phyloP scores from a whole-genome alignment of 768 basidiomycete species.

The Lactarius pseudohatsudake region DNA sequence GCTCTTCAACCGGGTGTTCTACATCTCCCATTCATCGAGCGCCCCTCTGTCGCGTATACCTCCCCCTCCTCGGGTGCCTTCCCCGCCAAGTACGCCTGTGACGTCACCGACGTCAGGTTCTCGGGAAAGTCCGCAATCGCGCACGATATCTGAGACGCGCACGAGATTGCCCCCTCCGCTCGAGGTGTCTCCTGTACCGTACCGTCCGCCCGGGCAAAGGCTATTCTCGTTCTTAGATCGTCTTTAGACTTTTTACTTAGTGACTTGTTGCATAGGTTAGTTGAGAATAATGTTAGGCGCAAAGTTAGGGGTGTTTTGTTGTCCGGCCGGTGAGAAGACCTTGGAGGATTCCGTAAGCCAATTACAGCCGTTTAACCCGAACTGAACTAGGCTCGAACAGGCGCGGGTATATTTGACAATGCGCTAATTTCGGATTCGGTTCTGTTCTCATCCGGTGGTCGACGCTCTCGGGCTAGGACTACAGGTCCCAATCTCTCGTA shows the following conservation, averaged over 20 bases:
- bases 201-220: slow-evolving; percentile 17
- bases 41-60: background rate
- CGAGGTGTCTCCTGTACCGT: slow-evolving; percentile 6
- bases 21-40: background rate
- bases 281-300: background rate
- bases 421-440: background rate
- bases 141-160: slow-evolving; percentile 19
- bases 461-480: background rate
- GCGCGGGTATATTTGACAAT: too few species aligned
- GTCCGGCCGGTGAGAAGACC: background rate
- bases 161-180: slow-evolving; percentile 19
- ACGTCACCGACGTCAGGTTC: background rate
- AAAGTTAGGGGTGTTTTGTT: too few species aligned
- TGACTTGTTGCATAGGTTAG: background rate
- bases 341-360: background rate
- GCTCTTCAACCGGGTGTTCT: background rate
- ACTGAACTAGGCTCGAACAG: background rate
- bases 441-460: background rate
- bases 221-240: slow-evolving; percentile 2
- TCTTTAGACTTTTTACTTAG: background rate
- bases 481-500: background rate
- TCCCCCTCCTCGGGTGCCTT: background rate
- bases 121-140: background rate
- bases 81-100: background rate
- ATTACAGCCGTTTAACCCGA: background rate